Evolutionary conservation across 805 yeast genomes (phyloP).

Genomic region (Monosporozyma aquatica): DNA sequence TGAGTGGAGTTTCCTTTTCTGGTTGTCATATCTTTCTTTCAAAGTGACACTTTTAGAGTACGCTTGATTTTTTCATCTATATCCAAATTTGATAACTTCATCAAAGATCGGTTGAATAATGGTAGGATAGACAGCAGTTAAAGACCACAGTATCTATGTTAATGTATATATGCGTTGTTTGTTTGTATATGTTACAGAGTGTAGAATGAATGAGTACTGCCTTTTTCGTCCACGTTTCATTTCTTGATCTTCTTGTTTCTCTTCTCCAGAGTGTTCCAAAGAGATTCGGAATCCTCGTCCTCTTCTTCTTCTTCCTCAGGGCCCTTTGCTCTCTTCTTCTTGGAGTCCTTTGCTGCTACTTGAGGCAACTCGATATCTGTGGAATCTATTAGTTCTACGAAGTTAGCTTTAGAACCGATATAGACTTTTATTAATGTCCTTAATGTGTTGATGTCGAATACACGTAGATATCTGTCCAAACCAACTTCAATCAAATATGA

Average conservation of each 20-base stretch:
- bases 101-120: too few species aligned
- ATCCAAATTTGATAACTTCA: too few species aligned
- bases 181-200: neutral
- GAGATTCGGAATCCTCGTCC: constrained; percentile 30
- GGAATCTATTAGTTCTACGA: constrained; percentile 24
- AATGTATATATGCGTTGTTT: neutral
- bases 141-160: too few species aligned
- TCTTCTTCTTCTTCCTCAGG: constrained; percentile 17
- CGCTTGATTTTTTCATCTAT: too few species aligned
- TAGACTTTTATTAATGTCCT: constrained; percentile 59
- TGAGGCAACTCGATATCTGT: constrained; percentile 30
- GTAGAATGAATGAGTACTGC: too few species aligned
- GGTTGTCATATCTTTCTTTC: too few species aligned
- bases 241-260: constrained; percentile 10
- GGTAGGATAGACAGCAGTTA: too few species aligned
- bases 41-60: too few species aligned
- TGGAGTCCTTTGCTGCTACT: constrained; percentile 4
- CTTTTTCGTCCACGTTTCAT: too few species aligned
- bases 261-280: constrained; percentile 25
- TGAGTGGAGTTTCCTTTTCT: too few species aligned
- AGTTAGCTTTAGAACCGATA: constrained; percentile 56
- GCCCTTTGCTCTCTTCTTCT: constrained; percentile 19
- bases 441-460: constrained; percentile 54
- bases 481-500: constrained; percentile 70
- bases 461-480: constrained; percentile 76